Conservation (phyloP, 768 basidiomycete genomes). For the Rhizopogon vesiculosus region DNA sequence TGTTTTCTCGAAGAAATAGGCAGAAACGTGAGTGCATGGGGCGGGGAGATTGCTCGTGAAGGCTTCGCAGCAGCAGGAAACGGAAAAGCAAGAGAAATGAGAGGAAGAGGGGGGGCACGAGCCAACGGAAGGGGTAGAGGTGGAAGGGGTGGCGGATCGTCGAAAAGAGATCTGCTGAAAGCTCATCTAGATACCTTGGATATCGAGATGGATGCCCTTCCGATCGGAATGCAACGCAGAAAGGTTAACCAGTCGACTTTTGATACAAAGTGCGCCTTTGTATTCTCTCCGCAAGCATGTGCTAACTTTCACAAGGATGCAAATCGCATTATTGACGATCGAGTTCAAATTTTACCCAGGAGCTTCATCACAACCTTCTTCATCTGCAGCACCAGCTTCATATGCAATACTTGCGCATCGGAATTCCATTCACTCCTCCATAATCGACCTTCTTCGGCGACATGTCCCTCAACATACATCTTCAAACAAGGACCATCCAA, state of each 20-base stretch:
- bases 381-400: slow-evolving; percentile 30
- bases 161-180: slow-evolving; percentile 64
- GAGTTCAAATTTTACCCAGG: slow-evolving; percentile 67
- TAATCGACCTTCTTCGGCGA: slow-evolving; percentile 46
- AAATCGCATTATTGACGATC: slow-evolving; percentile 63
- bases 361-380: slow-evolving; percentile 36
- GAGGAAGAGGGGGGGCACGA: slow-evolving; percentile 19
- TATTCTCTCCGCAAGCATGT: slow-evolving; percentile 6
- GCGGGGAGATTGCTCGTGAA: slow-evolving; percentile 60
- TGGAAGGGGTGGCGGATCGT: slow-evolving; percentile 27
- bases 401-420: slow-evolving; percentile 61
- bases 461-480: slow-evolving; percentile 27
- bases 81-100: slow-evolving; percentile 12
- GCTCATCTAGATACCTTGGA: slow-evolving; percentile 62
- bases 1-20: slow-evolving; percentile 80
- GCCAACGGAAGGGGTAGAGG: slow-evolving; percentile 22
- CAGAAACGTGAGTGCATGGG: slow-evolving; percentile 71
- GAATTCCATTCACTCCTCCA: slow-evolving; percentile 43
- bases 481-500: slow-evolving; percentile 28
- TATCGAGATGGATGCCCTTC: slow-evolving; percentile 72
- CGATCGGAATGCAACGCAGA: slow-evolving; percentile 77
- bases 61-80: slow-evolving; percentile 39
- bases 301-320: slow-evolving; percentile 44
- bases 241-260: slow-evolving; percentile 78
- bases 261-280: slow-evolving; percentile 65